These are phyloP conservation scores for Fraxinus excelsior DNA, from an alignment of 257 asterid species.

Conservation along the genomic window DNA sequence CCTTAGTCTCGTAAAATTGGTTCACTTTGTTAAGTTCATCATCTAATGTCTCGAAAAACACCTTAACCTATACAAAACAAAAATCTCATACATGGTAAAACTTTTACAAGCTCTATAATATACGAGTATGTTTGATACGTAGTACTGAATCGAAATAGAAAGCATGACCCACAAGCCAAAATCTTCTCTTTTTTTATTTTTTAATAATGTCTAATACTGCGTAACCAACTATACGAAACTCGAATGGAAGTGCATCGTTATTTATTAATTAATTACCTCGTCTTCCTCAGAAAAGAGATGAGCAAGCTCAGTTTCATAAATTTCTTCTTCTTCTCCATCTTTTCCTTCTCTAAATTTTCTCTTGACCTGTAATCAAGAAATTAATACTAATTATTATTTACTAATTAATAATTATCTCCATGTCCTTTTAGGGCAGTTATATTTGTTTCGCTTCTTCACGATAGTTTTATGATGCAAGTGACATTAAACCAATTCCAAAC, in stretches of 20 bases:
- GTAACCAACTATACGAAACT: no score
- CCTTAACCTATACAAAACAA: constrained; percentile 46
- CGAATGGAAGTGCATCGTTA: not conserved
- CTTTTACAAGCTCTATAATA: not conserved
- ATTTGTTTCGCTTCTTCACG: constrained; percentile 50
- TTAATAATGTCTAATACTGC: no score
- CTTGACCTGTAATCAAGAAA: constrained; percentile 48
- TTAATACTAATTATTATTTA: not conserved
- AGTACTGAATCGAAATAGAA: not conserved
- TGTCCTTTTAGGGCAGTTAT: constrained; percentile 46
- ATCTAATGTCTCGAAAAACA: constrained; percentile 66
- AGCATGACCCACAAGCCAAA: not conserved
- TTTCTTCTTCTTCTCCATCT: constrained; percentile 48
- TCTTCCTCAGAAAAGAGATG: constrained; percentile 82
- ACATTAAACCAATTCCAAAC: constrained; percentile 33
- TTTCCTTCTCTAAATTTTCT: constrained; percentile 41
- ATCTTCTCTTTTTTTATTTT: no score
- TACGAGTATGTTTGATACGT: not conserved
- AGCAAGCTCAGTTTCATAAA: constrained; percentile 66
- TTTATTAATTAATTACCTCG: constrained; percentile 53
- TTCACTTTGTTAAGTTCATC: constrained; percentile 81
- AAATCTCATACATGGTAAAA: not conserved
- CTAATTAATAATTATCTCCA: not conserved
- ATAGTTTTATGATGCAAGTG: constrained; percentile 38
- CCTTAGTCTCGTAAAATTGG: constrained; percentile 68